Percentiles rank a stretch among this genome's conserved stretches.
Conservation (phyloP, 768 basidiomycete genomes). For the Trametes cubensis region DNA sequence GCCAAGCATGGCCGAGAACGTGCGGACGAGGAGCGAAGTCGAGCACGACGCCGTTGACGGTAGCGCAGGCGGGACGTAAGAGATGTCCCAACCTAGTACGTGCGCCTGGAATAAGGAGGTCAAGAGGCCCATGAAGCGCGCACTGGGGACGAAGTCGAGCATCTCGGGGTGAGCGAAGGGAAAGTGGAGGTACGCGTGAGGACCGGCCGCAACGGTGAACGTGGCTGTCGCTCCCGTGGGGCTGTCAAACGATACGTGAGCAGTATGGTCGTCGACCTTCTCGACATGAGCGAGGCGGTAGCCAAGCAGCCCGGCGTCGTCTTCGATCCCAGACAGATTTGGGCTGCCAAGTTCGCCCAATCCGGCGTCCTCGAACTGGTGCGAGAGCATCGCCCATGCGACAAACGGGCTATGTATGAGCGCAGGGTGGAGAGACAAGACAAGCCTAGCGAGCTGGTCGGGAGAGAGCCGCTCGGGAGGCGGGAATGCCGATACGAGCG, state of each 20-base stretch:
- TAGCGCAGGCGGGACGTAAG: constrained; percentile 57
- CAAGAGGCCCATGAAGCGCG: constrained; percentile 57
- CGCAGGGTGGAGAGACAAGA: constrained; percentile 61
- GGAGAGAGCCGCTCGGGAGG: constrained; percentile 46
- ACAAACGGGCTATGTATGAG: constrained; percentile 59
- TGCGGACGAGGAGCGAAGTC: constrained; percentile 55
- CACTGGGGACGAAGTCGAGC: constrained; percentile 46
- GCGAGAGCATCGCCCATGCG: constrained; percentile 63
- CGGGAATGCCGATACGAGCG: constrained; percentile 52
- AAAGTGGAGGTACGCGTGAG: constrained; percentile 45
- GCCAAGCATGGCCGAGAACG: constrained; percentile 59
- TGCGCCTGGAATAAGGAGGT: constrained; percentile 65
- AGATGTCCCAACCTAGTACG: constrained; percentile 67
- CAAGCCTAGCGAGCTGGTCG: constrained; percentile 53
- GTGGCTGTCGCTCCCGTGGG: constrained; percentile 36
- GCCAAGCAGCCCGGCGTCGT: constrained; percentile 51
- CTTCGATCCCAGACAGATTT: constrained; percentile 37
- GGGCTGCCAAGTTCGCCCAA: constrained; percentile 58
- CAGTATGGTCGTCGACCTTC: constrained; percentile 45
- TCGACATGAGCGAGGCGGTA: constrained; percentile 48
- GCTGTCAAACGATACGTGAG: constrained; percentile 45
- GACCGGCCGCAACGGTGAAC: constrained; percentile 52
- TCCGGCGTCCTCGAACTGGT: constrained; percentile 56
- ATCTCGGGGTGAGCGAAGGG: constrained; percentile 40
- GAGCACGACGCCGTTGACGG: constrained; percentile 66